Base-by-base conservation (phyloP, 75 land plant genomes). In the Sequoia sempervirens region DNA sequence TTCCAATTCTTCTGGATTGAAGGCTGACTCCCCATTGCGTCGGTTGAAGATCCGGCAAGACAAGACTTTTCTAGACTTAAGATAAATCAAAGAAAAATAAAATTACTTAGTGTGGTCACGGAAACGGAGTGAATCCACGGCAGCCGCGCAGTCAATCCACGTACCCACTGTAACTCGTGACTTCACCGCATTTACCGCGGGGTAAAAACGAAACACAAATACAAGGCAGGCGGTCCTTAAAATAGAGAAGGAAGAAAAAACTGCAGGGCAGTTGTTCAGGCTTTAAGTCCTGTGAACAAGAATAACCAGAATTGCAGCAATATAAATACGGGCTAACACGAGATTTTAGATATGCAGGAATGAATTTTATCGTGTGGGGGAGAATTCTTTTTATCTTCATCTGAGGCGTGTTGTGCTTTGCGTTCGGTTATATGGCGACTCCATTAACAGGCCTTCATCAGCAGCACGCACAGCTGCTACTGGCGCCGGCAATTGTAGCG, bases 371-470 rank as follows among this genome's bases (percentile, higher is more conserved):
- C 26, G 66, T 26, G 26, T 61, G 66, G n/a, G 1, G 66, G n/a
- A 61, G 66, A 61, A 23, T 61, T 61, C n/a, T 61, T 23, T 23
- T 5, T 1, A 61, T 61, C 66, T 61, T 61, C 26, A 61, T 61
- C 66, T 61, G 28, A 61, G 66, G 1, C 7, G 26, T 26, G 6
- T 61, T 23, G n/a, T 23, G 7, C 26, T 26, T 61, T 26, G 0
- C 2, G 46, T 0, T 50, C 26, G n/a, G n/a, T 61, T 28, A 26
- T 32, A 87, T 87, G 88, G 88, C 88, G 84, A 87, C 88, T 84
- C 88, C 88, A 46, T 81, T 85, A 32, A 75, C 75, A 43, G 64
- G 80, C 45, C 41, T 72, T 52, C 75, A 41, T 30, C 73, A 75
- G 45, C 73, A 61, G 43, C 45, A 82, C 34, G 75, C 37, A 13